phyloP scores from a whole-genome alignment of 768 basidiomycete species.

The Calocera cornea region DNA sequence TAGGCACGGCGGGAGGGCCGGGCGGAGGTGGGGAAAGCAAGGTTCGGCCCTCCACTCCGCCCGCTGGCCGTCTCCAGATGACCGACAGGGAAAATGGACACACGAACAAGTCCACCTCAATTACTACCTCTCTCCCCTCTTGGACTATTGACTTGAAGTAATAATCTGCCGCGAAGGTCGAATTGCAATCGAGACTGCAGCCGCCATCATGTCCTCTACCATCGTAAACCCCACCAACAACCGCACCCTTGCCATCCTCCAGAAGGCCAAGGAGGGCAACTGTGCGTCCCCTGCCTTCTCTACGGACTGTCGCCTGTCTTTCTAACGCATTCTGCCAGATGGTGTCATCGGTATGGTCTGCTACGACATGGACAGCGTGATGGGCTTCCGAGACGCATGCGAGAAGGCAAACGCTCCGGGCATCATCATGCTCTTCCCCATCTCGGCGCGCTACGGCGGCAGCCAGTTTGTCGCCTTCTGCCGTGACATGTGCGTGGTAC shows the following conservation, averaged over 20 bases:
- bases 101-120: not conserved
- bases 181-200: not conserved
- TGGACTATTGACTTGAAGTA: not conserved
- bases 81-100: not conserved
- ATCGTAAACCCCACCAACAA: slow-evolving; percentile 18
- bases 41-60: not conserved
- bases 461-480: slow-evolving; percentile 23
- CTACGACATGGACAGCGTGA: slow-evolving; percentile 24
- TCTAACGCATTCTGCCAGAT: slow-evolving; percentile 8
- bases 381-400: slow-evolving; percentile 25
- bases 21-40: not conserved
- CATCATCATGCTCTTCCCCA: slow-evolving; percentile 20
- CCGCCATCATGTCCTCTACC: not conserved
- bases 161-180: not conserved
- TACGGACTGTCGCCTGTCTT: not conserved
- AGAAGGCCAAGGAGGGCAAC: slow-evolving; percentile 22
- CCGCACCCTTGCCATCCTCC: slow-evolving; percentile 23
- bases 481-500: slow-evolving; percentile 17
- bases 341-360: slow-evolving; percentile 23
- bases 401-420: slow-evolving; percentile 9
- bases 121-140: not conserved
- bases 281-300: slow-evolving; percentile 14
- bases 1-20: not conserved
- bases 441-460: slow-evolving; percentile 20
- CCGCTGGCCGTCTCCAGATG: not conserved